These are phyloP conservation scores for Ascochyta clinopodiicola DNA, from an alignment of 2,329 filamentous ascomycete species.

Conservation along the genomic window DNA sequence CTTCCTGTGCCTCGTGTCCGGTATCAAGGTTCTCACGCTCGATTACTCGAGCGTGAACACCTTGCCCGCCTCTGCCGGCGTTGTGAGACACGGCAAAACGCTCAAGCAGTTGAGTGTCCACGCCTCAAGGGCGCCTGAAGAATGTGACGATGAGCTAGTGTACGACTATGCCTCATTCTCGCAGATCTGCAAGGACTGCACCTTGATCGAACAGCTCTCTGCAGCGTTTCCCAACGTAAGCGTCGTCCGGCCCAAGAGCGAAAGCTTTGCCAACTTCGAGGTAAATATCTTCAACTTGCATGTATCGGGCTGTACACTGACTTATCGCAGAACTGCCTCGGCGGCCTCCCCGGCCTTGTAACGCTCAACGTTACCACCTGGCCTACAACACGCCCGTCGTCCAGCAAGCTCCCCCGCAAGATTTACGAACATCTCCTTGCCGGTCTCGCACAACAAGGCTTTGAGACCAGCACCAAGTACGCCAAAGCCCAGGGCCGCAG, in stretches of 20 bases:
- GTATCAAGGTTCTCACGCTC: conserved; percentile 53
- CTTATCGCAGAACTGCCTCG: conserved; percentile 42
- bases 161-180: conserved; percentile 54
- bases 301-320: neutral
- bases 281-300: conserved; percentile 22
- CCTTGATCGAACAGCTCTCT: conserved; percentile 53
- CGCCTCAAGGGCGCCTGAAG: conserved; percentile 44
- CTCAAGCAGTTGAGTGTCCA: conserved; percentile 55
- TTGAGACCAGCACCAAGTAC: conserved; percentile 39
- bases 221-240: conserved; percentile 56
- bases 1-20: conserved; percentile 55
- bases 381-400: conserved; percentile 53
- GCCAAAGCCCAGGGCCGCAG: conserved; percentile 34
- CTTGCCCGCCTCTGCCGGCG: conserved; percentile 52
- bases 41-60: conserved; percentile 52
- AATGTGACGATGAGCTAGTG: conserved; percentile 53
- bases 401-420: conserved; percentile 49
- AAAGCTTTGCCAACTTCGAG: conserved; percentile 54
- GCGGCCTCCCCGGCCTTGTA: conserved; percentile 49
- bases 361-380: conserved; percentile 58
- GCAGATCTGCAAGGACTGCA: conserved; percentile 55
- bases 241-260: conserved; percentile 50
- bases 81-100: conserved; percentile 55
- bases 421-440: conserved; percentile 56
- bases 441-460: conserved; percentile 48